Conservation (phyloP, 805 yeast genomes). For the Candida hungchunana region DNA sequence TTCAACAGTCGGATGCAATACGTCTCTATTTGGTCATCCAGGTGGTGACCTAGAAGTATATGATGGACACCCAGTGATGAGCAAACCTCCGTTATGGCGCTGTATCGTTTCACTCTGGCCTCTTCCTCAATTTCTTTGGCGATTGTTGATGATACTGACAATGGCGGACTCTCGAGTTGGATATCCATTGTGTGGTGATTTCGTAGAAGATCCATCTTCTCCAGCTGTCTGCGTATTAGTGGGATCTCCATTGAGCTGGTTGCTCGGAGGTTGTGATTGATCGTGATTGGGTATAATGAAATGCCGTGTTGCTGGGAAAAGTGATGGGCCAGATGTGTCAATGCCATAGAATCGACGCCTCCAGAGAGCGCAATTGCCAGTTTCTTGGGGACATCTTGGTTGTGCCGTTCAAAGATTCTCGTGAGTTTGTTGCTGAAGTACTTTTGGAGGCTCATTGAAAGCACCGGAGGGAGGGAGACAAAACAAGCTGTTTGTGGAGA, state of each 20-base stretch:
- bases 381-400: slow-evolving; percentile 22
- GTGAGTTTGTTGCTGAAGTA: slow-evolving; percentile 6
- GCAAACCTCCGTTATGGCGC: slow-evolving; percentile 41
- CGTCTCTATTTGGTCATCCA: slow-evolving; percentile 72
- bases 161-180: slow-evolving; percentile 8
- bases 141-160: slow-evolving; percentile 4
- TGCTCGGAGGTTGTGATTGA: slow-evolving; percentile 57
- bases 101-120: slow-evolving; percentile 55
- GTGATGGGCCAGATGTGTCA: slow-evolving; percentile 45
- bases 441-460: slow-evolving; percentile 2
- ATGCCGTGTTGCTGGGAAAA: slow-evolving; percentile 31
- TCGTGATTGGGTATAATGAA: slow-evolving; percentile 51
- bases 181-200: slow-evolving; percentile 30
- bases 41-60: slow-evolving; percentile 63
- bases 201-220: slow-evolving; percentile 13
- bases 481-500: too few species aligned
- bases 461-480: too few species aligned
- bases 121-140: slow-evolving; percentile 44
- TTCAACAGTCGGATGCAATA: slow-evolving; percentile 48
- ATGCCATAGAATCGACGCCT: slow-evolving; percentile 77
- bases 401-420: slow-evolving; percentile 9
- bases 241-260: slow-evolving; percentile 26
- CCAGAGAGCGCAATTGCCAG: slow-evolving; percentile 67
- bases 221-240: slow-evolving; percentile 21
- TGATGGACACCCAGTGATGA: slow-evolving; percentile 27